Percentiles rank a stretch among this genome's conserved stretches.
Evolutionary conservation across 2,329 filamentous ascomycete species (phyloP).

Genomic region (Decorospora gaudefroyi): DNA sequence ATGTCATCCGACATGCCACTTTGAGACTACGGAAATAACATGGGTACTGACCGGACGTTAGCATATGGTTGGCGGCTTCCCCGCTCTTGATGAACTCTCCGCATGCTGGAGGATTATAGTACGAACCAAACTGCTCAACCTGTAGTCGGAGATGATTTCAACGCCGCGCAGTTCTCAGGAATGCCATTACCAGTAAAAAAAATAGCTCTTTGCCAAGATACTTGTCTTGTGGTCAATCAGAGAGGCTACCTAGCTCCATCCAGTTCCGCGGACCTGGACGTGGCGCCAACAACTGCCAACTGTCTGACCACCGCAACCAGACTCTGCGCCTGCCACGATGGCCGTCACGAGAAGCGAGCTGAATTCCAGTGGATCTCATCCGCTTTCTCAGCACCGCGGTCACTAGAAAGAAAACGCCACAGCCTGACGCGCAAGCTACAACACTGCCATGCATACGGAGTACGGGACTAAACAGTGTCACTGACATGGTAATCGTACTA

Average conservation of each 20-base stretch:
- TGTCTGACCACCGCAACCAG: constrained; percentile 7
- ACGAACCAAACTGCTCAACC: background rate
- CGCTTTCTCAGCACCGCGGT: constrained; percentile 1
- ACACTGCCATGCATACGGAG: constrained; percentile 1
- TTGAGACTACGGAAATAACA: constrained; percentile 2
- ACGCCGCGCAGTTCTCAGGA: background rate
- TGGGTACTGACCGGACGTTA: constrained; percentile 4
- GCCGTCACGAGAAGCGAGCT: constrained; percentile 9
- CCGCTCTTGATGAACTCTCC: too few relatives aligned
- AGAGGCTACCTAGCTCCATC: too few relatives aligned
- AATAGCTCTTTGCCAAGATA: too few relatives aligned
- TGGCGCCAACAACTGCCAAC: constrained; percentile 3
- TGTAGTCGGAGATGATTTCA: constrained; percentile 2
- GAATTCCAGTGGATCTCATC: constrained; percentile 10
- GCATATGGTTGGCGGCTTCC: constrained; percentile 6
- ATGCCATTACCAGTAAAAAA: constrained; percentile 1
- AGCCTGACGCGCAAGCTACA: constrained; percentile 1
- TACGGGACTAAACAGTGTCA: constrained; percentile 4
- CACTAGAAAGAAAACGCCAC: constrained; percentile 3
- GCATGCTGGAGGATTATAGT: constrained; percentile 1
- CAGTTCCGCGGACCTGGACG: constrained; percentile 1
- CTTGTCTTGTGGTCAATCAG: background rate
- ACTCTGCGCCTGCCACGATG: constrained; percentile 7
- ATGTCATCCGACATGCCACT: constrained; percentile 7
- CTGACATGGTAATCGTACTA: constrained; percentile 8